A percentile compares a stretch with the other conserved stretches of the same genome.
phyloP scores from a whole-genome alignment of 2,329 filamentous ascomycete species.

The Anthostomella pinea region DNA sequence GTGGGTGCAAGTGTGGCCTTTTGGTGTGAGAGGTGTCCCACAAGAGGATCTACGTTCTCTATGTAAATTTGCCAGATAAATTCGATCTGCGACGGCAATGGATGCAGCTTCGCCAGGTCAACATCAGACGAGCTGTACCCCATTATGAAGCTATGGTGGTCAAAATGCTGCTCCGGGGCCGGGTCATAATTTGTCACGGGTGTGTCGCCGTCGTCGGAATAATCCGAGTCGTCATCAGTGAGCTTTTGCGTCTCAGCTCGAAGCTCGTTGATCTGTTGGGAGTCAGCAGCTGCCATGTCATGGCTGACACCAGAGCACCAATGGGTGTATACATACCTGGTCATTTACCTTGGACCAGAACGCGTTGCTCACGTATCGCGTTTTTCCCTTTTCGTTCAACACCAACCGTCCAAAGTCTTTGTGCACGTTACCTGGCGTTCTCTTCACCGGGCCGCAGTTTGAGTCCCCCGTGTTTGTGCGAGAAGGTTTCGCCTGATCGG shows the following conservation, averaged over 20 bases:
- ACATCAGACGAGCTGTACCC: constrained; percentile 71
- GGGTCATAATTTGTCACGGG: constrained; percentile 39
- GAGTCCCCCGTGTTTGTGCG: too few species aligned
- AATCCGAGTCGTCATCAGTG: constrained; percentile 54
- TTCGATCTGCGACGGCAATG: constrained; percentile 61
- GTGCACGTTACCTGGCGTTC: constrained; percentile 37
- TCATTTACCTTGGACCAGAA: constrained; percentile 77
- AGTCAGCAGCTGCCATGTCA: constrained; percentile 11
- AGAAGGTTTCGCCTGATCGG: constrained; percentile 10
- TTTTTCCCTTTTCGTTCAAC: constrained; percentile 64
- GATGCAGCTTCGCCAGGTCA: constrained; percentile 63
- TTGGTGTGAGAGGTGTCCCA: too few species aligned
- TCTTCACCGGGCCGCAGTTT: constrained; percentile 13
- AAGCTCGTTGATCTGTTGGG: constrained; percentile 33
- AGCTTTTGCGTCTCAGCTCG: constrained; percentile 49
- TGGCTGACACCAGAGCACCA: constrained; percentile 2
- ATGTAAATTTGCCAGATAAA: constrained; percentile 69
- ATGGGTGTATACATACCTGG: constrained; percentile 52
- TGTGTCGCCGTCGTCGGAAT: constrained; percentile 58
- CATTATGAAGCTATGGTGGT: constrained; percentile 70
- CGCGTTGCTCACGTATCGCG: constrained; percentile 71
- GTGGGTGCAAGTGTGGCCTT: too few species aligned
- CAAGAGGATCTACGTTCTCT: constrained; percentile 70
- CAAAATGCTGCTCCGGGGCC: constrained; percentile 33
- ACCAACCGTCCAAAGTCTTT: constrained; percentile 66